Percentiles rank a stretch among this genome's conserved stretches.
Conservation (phyloP, 2,329 filamentous ascomycete species). For the Fusarium mangiferae region DNA sequence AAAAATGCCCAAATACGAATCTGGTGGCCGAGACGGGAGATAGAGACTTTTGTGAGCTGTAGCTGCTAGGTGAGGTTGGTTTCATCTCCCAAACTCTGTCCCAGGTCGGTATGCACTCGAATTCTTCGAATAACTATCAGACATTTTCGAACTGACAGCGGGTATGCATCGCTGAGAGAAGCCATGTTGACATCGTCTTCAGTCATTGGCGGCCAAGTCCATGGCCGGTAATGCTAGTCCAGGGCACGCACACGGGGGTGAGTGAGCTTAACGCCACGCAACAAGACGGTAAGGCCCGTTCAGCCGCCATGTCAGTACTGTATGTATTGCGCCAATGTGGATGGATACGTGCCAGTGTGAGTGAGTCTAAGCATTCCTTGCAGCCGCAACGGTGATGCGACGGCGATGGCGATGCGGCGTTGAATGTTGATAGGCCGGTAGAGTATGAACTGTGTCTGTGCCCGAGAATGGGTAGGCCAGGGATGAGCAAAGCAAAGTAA, state of each 20-base stretch:
- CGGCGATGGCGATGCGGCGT: not conserved
- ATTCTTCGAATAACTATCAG: not conserved
- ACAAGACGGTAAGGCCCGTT: slow-evolving; percentile 15
- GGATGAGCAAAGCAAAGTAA: not conserved
- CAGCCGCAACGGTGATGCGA: slow-evolving; percentile 13
- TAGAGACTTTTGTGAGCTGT: not conserved
- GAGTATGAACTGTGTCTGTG: slow-evolving; percentile 13
- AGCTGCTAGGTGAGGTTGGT: not conserved
- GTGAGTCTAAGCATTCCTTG: not conserved
- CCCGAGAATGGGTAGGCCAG: not conserved
- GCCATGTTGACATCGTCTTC: not conserved
- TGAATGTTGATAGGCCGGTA: slow-evolving; percentile 10
- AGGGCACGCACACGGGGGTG: slow-evolving; percentile 20
- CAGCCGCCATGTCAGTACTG: slow-evolving; percentile 5
- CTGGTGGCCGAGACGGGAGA: not conserved
- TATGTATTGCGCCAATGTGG: not conserved
- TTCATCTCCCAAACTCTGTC: not conserved
- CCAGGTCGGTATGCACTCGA: not conserved
- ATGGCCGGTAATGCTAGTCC: not conserved
- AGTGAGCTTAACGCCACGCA: slow-evolving; percentile 18
- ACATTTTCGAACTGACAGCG: not conserved
- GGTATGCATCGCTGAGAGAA: not conserved
- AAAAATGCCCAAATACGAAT: not conserved
- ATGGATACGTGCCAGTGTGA: not conserved
- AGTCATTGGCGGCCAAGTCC: not conserved